phyloP scores from a whole-genome alignment of 2,329 filamentous ascomycete species.

The Trichophyton rubrum region DNA sequence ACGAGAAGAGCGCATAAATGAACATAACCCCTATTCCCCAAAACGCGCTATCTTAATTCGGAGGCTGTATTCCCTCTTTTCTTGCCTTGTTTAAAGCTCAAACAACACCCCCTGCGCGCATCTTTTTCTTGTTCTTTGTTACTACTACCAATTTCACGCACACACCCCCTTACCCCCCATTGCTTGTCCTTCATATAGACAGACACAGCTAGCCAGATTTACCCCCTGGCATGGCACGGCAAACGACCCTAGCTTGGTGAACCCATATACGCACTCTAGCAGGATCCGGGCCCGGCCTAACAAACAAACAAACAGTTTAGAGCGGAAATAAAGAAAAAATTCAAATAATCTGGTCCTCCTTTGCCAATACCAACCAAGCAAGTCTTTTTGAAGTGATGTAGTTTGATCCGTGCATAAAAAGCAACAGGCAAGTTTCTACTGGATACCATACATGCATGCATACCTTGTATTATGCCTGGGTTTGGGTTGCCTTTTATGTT shows the following conservation, averaged over 20 bases:
- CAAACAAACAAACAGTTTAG: background rate
- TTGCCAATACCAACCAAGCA: background rate
- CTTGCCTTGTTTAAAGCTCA: background rate
- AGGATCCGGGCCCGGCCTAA: no score
- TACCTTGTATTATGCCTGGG: no score
- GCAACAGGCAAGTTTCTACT: no score
- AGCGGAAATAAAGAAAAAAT: conserved; percentile 2
- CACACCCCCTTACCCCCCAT: background rate
- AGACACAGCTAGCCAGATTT: background rate
- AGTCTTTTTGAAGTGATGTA: no score
- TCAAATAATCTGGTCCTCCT: background rate
- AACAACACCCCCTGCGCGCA: background rate
- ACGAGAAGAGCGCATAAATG: conserved; percentile 69
- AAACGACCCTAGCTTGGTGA: background rate
- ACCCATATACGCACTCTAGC: background rate
- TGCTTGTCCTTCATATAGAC: conserved; percentile 7
- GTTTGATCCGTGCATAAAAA: no score
- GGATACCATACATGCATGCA: no score
- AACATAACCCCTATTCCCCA: conserved; percentile 6
- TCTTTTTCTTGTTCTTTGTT: conserved; percentile 10
- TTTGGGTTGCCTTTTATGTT: background rate
- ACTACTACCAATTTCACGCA: background rate
- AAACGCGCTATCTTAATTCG: background rate
- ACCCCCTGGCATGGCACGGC: background rate
- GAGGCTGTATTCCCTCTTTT: conserved; percentile 1